Evolutionary conservation across 257 asterid species (phyloP).

Genomic region (Knoxia roxburghii): DNA sequence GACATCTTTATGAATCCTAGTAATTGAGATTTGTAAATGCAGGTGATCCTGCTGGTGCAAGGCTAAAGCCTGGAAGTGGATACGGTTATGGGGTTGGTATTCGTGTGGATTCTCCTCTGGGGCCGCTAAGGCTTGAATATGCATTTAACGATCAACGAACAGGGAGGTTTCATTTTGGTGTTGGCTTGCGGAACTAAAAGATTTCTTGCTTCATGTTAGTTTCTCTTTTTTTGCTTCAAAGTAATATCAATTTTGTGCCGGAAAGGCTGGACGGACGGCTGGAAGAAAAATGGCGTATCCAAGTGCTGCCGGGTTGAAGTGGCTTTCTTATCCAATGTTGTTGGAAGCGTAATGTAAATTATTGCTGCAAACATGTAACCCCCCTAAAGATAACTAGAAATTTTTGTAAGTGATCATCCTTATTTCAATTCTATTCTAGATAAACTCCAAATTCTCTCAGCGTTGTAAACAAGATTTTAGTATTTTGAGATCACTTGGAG

Average conservation of each 20-base stretch:
- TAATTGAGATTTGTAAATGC: constrained; percentile 7
- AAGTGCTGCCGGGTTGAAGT: neutral
- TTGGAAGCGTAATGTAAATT: neutral
- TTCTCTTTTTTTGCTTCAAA: neutral
- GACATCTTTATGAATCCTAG: neutral
- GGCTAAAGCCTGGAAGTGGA: constrained; percentile 93
- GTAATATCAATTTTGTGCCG: neutral
- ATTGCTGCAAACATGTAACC: constrained; percentile 4
- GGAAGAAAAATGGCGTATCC: neutral
- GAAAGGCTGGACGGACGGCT: neutral
- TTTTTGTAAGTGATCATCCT: too few species aligned
- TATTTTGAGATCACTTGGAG: too few species aligned
- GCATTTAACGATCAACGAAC: constrained; percentile 75
- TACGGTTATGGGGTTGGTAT: constrained; percentile 85
- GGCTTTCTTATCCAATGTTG: neutral
- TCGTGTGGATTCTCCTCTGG: constrained; percentile 89
- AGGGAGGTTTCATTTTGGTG: constrained; percentile 93
- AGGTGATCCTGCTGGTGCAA: constrained; percentile 98
- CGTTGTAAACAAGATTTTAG: too few species aligned
- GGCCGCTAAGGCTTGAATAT: constrained; percentile 90
- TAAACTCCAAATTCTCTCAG: too few species aligned
- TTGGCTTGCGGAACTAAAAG: constrained; percentile 72
- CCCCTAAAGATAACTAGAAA: too few species aligned
- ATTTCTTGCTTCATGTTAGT: neutral
- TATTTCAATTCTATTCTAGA: too few species aligned